Conservation (phyloP, 805 yeast species). For the Soucietia sequanensis region DNA sequence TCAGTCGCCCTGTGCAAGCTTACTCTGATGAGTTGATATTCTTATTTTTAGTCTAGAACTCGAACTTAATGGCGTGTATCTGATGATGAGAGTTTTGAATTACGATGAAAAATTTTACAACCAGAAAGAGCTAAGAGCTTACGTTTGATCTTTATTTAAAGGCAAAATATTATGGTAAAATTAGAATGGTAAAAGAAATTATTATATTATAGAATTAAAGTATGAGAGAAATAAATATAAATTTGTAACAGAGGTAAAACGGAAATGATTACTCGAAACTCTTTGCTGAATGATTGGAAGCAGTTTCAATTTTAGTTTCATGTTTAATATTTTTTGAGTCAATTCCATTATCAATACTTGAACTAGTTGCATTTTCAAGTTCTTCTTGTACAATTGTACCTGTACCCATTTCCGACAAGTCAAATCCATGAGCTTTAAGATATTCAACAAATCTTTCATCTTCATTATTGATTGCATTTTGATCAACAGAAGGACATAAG, state of each 20-base stretch:
- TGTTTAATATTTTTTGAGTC: neutral
- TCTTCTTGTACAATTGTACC: constrained; percentile 9
- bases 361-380: neutral
- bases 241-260: neutral
- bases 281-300: too few species aligned
- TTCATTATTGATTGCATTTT: constrained; percentile 76
- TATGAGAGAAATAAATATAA: neutral
- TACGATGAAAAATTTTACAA: too few species aligned
- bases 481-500: constrained; percentile 78
- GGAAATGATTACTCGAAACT: neutral
- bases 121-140: too few species aligned
- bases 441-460: constrained; percentile 70
- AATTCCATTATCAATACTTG: neutral
- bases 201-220: too few species aligned
- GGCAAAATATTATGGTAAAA: too few species aligned
- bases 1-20: too few species aligned
- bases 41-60: too few species aligned
- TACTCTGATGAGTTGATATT: too few species aligned
- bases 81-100: too few species aligned
- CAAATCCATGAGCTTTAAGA: constrained; percentile 68
- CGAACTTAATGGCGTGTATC: too few species aligned
- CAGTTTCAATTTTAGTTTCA: neutral
- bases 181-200: too few species aligned
- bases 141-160: too few species aligned
- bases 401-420: constrained; percentile 56